Evolutionary conservation across 345 rosid species (phyloP).

Genomic region (Garcia nutans): DNA sequence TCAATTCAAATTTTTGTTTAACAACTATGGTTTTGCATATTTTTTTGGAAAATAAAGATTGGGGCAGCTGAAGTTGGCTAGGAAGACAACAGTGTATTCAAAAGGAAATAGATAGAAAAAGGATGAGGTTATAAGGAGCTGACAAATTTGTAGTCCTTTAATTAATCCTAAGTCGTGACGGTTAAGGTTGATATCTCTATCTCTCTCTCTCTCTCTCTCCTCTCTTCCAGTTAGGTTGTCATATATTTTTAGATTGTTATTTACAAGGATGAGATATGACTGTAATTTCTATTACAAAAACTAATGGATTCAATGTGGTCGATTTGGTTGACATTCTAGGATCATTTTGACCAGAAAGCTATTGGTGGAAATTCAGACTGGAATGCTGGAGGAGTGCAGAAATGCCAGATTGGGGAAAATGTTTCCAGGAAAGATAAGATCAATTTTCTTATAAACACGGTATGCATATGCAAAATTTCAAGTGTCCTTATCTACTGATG

Average conservation of each 20-base stretch:
- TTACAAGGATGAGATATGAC: neutral
- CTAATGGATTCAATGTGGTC: neutral
- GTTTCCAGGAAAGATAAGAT: constrained; percentile 70
- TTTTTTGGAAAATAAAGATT: too few species aligned
- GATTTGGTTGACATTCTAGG: constrained; percentile 14
- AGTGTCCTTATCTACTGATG: neutral
- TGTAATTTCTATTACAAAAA: neutral
- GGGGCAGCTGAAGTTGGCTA: too few species aligned
- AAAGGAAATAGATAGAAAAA: too few species aligned
- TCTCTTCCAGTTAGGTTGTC: too few species aligned
- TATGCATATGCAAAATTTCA: constrained; percentile 33
- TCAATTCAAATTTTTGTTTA: too few species aligned
- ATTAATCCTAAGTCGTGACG: too few species aligned
- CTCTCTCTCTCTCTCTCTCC: too few species aligned
- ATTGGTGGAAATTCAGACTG: constrained; percentile 20
- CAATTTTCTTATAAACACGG: constrained; percentile 64
- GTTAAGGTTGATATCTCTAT: too few species aligned
- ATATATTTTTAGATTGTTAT: neutral
- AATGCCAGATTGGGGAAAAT: constrained; percentile 53
- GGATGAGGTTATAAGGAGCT: too few species aligned
- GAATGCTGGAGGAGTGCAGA: constrained; percentile 30
- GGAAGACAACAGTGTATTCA: too few species aligned
- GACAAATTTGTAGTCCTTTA: too few species aligned
- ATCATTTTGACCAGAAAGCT: constrained; percentile 13
- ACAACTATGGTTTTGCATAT: too few species aligned